Evolutionary conservation across 1,284 basidiomycete species (phyloP).

Genomic region (Veloporphyrellus conicus): DNA sequence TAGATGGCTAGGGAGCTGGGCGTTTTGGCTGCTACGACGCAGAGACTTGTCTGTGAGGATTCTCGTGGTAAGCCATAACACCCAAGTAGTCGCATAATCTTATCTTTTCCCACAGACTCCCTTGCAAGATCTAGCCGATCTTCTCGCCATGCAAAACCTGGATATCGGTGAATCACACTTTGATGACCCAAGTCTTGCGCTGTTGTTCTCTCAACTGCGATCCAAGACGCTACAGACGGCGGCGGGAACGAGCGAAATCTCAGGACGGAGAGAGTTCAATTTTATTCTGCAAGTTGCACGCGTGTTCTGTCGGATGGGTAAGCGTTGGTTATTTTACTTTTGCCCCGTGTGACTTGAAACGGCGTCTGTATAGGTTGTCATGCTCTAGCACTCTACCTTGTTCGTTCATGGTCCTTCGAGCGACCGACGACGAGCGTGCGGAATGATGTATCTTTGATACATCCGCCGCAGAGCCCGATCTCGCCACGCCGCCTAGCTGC

Average conservation of each 20-base stretch:
- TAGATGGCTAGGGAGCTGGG: conserved; percentile 96
- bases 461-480: conserved; percentile 39
- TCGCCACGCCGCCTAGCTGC: conserved; percentile 49
- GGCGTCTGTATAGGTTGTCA: conserved; percentile 72
- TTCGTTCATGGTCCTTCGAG: conserved; percentile 88
- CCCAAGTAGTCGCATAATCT: background rate
- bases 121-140: conserved; percentile 62
- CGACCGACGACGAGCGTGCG: conserved; percentile 48
- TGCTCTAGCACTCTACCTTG: conserved; percentile 78
- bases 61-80: conserved; percentile 56
- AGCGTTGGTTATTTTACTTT: conserved; percentile 24
- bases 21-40: conserved; percentile 85
- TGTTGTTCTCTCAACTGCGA: conserved; percentile 87
- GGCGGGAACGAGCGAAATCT: conserved; percentile 86
- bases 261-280: conserved; percentile 82
- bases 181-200: conserved; percentile 85
- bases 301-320: conserved; percentile 90
- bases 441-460: background rate
- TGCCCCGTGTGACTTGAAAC: conserved; percentile 1
- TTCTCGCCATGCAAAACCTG: conserved; percentile 49
- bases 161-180: conserved; percentile 83
- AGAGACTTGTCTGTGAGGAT: conserved; percentile 84
- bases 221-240: conserved; percentile 87
- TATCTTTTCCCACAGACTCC: conserved; percentile 56
- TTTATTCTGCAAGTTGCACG: conserved; percentile 91